Conservation (phyloP, 768 basidiomycete species). For the Russula lepida region DNA sequence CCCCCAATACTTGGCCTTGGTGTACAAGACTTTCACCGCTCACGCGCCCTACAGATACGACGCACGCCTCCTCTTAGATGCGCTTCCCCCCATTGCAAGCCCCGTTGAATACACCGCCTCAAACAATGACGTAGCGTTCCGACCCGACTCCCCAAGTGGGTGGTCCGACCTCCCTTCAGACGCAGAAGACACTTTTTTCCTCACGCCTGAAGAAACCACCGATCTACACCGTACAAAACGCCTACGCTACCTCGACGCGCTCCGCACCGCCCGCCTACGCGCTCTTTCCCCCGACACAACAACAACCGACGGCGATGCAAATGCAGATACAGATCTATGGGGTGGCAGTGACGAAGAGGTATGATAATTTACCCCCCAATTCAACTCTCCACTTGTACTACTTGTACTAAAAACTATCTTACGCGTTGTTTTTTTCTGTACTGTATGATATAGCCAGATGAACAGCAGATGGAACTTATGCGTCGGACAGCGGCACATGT, state of each 20-base stretch:
- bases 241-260: constrained; percentile 47
- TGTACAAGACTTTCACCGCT: neutral
- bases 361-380: no score
- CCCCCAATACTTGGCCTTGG: neutral
- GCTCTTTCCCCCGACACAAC: constrained; percentile 37
- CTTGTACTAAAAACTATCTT: no score
- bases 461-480: constrained; percentile 58
- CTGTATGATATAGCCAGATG: constrained; percentile 44
- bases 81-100: constrained; percentile 28
- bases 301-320: neutral
- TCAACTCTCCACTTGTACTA: no score
- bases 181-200: constrained; percentile 77
- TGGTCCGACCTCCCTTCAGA: constrained; percentile 87
- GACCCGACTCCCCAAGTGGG: constrained; percentile 44
- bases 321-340: constrained; percentile 43
- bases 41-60: constrained; percentile 52
- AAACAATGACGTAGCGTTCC: constrained; percentile 12
- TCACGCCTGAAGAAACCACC: constrained; percentile 55
- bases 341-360: constrained; percentile 66
- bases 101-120: neutral
- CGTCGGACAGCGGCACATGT: constrained; percentile 64
- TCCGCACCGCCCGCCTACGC: constrained; percentile 56
- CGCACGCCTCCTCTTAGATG: constrained; percentile 62
- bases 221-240: constrained; percentile 65
- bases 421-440: no score